Percentiles rank a stretch among this genome's conserved stretches.
Evolutionary conservation across 1,139 yeast genomes (phyloP).

Genomic region (Blastobotrys arbuscula): DNA sequence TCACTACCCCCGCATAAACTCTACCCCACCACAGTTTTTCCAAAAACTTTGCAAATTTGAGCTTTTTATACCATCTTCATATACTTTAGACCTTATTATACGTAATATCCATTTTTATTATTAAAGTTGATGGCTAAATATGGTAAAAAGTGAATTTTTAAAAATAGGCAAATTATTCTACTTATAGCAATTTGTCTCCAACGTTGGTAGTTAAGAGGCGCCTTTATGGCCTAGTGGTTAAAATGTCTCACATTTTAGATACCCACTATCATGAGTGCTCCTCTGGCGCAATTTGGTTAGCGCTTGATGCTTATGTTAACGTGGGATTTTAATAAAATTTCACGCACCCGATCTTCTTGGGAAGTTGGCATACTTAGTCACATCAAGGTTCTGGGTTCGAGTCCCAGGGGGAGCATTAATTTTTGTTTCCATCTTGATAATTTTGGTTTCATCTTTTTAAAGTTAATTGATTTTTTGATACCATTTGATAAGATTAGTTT

Average conservation of each 20-base stretch:
- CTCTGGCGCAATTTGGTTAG: conserved; percentile 7
- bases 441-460: not conserved
- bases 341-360: not conserved
- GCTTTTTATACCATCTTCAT: no score
- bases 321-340: not conserved
- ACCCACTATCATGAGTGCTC: not conserved
- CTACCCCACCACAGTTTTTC: no score
- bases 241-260: not conserved
- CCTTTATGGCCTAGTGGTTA: not conserved
- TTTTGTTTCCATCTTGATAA: not conserved
- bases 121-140: no score
- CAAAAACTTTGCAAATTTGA: no score
- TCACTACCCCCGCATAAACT: no score
- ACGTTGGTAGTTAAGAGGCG: not conserved
- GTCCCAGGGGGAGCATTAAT: conserved; percentile 6
- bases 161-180: no score
- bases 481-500: not conserved
- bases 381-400: conserved; percentile 6
- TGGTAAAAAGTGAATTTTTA: no score
- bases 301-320: conserved; percentile 5
- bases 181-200: no score
- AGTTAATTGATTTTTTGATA: not conserved
- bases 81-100: no score
- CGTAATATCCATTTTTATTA: no score
- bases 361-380: conserved; percentile 1